Percentiles rank a stretch among this genome's conserved stretches.
Conservation (phyloP, 2,329 filamentous ascomycete genomes). For the Nothophaeocryptopus gaeumannii region DNA sequence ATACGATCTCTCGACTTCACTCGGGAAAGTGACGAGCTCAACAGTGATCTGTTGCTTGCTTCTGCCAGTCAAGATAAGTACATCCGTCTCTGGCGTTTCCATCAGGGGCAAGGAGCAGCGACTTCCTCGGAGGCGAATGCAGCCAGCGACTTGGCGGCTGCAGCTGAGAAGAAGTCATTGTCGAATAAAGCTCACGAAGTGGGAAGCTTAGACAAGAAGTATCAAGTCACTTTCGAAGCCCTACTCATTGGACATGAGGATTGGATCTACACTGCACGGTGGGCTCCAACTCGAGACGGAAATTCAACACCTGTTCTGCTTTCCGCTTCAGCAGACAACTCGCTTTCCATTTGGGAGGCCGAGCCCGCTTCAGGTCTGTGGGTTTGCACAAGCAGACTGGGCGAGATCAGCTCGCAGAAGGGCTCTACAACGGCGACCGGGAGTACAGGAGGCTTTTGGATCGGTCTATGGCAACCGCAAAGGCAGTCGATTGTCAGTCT, state of each 20-base stretch:
- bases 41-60: conserved; percentile 74
- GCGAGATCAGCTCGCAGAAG: conserved; percentile 91
- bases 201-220: conserved; percentile 59
- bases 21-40: conserved; percentile 53
- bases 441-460: conserved; percentile 95
- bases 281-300: conserved; percentile 56
- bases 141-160: conserved; percentile 3
- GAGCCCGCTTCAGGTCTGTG: conserved; percentile 84
- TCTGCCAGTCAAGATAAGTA: conserved; percentile 98
- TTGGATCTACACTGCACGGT: conserved; percentile 90
- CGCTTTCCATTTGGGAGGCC: conserved; percentile 86
- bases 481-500: conserved; percentile 74
- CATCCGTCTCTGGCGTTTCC: conserved; percentile 86
- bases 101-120: conserved; percentile 54
- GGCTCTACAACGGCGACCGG: conserved; percentile 95
- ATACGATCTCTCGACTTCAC: conserved; percentile 80
- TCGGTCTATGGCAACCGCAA: conserved; percentile 82
- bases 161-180: conserved; percentile 53
- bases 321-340: conserved; percentile 92
- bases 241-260: conserved; percentile 93
- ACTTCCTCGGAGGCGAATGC: neutral
- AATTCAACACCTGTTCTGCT: conserved; percentile 54
- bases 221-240: conserved; percentile 88
- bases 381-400: conserved; percentile 79
- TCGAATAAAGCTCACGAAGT: conserved; percentile 88